Evolutionary conservation across 257 asterid genomes (phyloP), one percentile per base, ranked within the genome.

Genomic region (Thymus mandschuricus): DNA sequence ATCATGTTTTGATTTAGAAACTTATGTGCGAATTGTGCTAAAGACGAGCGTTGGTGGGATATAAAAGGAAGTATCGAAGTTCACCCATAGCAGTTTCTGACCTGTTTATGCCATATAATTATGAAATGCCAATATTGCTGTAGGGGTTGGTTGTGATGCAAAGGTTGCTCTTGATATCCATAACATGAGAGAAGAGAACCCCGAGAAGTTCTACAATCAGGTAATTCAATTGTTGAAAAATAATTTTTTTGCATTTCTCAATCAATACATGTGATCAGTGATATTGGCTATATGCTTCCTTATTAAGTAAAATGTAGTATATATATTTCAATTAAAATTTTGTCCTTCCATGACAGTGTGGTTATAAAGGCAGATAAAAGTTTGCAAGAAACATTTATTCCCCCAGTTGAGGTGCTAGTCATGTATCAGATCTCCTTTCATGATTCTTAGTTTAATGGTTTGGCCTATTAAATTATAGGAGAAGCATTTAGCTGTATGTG

Each of bases 131-230:
- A 65, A 65, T 27, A 65, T 13, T 74, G 45, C 51, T 84, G 69
- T 86, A 95, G 99, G 99, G 82, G 98, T 95, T 71, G 99, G 99
- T 66, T 95, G 99, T 56, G 99, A 95, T 89, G 99, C 99, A 44
- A 95, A 95, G 86, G 97, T 95, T 86, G 97, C 99, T 77, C 76
- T 95, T 69, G 98, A 95, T 61, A 92, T 95, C 72, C 99, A 95
- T 77, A 95, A 95, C 81, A 70, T 95, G 76, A 90, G 98, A 81
- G 99, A 95, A 82, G 99, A 95, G 86, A 95, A 95, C 81, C 99
- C 99, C 6, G 99, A 95, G 71, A 95, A 89, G 85, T 95, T 95
- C 83, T 92, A 86, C 82, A 95, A 92, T 78, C 99, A 95, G 98
- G 98, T 95, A 78, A 70, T 43, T 69, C 45, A 27, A 51, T 40